Conservation (phyloP, 73 alveolate species). For the Tetrahymena elliotti region DNA sequence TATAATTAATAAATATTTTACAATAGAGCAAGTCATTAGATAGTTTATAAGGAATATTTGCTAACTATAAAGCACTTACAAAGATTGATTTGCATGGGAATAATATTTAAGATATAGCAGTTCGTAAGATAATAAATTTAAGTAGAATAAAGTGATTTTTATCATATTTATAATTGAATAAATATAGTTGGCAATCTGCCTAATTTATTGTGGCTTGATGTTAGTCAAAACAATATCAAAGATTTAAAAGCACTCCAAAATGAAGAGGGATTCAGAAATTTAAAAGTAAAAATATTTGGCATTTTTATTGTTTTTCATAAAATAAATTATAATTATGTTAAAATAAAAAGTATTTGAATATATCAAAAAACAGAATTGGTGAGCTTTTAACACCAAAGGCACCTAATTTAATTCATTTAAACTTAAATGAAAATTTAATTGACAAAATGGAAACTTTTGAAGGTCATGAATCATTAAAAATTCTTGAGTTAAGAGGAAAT, state of each 20-base stretch:
- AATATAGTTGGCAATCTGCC: constrained; percentile 26
- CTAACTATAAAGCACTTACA: constrained; percentile 11
- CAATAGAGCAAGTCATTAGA: constrained; percentile 7
- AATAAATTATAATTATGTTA: too few relatives aligned
- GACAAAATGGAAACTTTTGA: constrained; percentile 41
- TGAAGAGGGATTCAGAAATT: constrained; percentile 29
- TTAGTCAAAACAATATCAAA: constrained; percentile 13
- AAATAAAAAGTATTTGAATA: neutral
- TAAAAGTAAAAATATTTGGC: neutral
- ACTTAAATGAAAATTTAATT: constrained; percentile 21
- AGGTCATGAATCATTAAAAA: constrained; percentile 11
- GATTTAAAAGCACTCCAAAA: constrained; percentile 17
- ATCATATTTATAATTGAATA: neutral
- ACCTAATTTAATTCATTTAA: neutral
- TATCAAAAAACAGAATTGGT: constrained; percentile 3
- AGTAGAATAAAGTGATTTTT: neutral
- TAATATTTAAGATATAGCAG: constrained; percentile 4
- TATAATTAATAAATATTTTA: neutral
- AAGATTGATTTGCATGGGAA: constrained; percentile 6
- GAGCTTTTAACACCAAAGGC: constrained; percentile 16
- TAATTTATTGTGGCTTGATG: neutral
- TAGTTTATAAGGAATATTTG: neutral
- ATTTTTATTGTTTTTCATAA: too few relatives aligned
- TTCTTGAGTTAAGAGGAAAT: constrained; percentile 4
- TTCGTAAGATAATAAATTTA: neutral